Conservation (phyloP, 495 filamentous ascomycete species). For the Talaromyces trachyspermus region DNA sequence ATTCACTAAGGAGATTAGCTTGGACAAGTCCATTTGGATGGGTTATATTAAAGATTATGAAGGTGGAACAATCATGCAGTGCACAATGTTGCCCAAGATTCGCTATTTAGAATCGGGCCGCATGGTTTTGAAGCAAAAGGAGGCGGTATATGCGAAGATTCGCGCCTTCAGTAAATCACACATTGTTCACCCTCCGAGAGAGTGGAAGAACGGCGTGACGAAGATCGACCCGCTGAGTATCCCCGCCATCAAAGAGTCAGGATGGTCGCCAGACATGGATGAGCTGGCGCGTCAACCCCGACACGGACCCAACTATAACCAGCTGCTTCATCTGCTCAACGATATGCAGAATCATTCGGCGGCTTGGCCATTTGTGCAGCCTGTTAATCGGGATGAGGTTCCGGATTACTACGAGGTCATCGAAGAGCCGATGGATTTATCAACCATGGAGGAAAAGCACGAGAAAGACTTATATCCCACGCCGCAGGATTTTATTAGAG, state of each 20-base stretch:
- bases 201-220: slow-evolving; percentile 66
- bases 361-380: slow-evolving; percentile 90
- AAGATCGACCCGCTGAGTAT: slow-evolving; percentile 77
- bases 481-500: slow-evolving; percentile 88
- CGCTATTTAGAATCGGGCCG: slow-evolving; percentile 90
- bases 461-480: slow-evolving; percentile 88
- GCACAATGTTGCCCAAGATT: slow-evolving; percentile 90
- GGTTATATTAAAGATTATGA: slow-evolving; percentile 99
- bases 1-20: slow-evolving; percentile 96
- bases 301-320: slow-evolving; percentile 93
- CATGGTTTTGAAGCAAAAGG: slow-evolving; percentile 97
- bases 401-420: slow-evolving; percentile 98
- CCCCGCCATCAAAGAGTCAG: slow-evolving; percentile 76
- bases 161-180: slow-evolving; percentile 84
- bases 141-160: slow-evolving; percentile 88
- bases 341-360: slow-evolving; percentile 89
- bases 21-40: slow-evolving; percentile 91
- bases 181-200: slow-evolving; percentile 79
- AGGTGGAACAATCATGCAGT: slow-evolving; percentile 98
- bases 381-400: slow-evolving; percentile 92
- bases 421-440: slow-evolving; percentile 94
- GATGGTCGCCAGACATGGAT: slow-evolving; percentile 97
- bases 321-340: slow-evolving; percentile 85
- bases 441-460: slow-evolving; percentile 91
- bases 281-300: slow-evolving; percentile 93